Evolutionary conservation across 257 asterid species (phyloP).

Genomic region (Orobanche coerulescens): DNA sequence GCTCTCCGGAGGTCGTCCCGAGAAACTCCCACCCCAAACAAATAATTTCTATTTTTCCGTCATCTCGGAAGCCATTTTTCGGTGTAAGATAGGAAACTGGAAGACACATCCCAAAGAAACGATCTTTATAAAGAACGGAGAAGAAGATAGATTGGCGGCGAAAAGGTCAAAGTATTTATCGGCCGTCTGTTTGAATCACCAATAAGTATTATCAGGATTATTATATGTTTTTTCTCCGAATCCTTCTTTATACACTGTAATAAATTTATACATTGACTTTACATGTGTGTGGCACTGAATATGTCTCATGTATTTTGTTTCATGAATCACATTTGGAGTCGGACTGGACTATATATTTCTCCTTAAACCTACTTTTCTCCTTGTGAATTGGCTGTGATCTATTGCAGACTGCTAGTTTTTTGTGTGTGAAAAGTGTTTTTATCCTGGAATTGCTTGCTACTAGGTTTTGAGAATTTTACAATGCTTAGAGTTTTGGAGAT

Average conservation of each 20-base stretch:
- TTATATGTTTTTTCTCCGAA: no score
- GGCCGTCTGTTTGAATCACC: no score
- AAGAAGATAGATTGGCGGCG: no score
- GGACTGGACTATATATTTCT: conserved; percentile 15
- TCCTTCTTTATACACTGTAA: conserved; percentile 30
- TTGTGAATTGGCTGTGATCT: neutral
- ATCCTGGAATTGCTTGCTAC: neutral
- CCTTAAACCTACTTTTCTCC: conserved; percentile 4
- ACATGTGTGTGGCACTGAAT: conserved; percentile 25
- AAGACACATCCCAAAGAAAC: no score
- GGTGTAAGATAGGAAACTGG: no score
- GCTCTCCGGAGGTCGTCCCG: no score
- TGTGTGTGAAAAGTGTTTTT: neutral
- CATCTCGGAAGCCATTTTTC: no score
- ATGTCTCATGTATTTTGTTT: conserved; percentile 26
- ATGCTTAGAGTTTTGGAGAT: neutral
- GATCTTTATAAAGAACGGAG: no score
- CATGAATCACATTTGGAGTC: conserved; percentile 21
- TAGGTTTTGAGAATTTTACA: neutral
- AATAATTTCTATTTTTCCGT: no score
- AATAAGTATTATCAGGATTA: no score
- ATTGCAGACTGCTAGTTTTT: neutral
- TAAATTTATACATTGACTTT: conserved; percentile 40
- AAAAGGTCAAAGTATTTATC: no score
- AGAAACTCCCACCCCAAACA: no score